A percentile compares a stretch with the other conserved stretches of the same genome.
Conservation (phyloP, 2,329 filamentous ascomycete species). For the Lasiodiplodia sp. region DNA sequence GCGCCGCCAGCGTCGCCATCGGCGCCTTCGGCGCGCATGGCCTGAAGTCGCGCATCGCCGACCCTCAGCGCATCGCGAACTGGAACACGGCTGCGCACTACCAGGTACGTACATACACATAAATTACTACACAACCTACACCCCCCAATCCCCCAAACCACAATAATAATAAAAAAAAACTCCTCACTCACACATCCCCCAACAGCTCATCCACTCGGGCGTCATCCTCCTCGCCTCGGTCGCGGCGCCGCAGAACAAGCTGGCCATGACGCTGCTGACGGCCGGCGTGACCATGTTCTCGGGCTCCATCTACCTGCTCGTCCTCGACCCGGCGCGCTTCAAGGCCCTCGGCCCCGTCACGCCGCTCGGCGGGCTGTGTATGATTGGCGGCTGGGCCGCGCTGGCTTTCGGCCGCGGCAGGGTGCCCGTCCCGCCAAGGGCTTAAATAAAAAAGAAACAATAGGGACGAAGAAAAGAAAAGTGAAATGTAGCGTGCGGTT, state of each 20-base stretch:
- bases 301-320: conserved; percentile 70
- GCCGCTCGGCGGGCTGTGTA: conserved; percentile 67
- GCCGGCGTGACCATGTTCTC: conserved; percentile 73
- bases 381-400: conserved; percentile 70
- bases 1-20: conserved; percentile 66
- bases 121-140: neutral
- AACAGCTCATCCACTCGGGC: conserved; percentile 68
- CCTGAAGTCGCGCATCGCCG: conserved; percentile 66
- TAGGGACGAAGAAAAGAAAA: neutral
- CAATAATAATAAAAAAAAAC: neutral
- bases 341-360: conserved; percentile 69
- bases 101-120: conserved; percentile 55
- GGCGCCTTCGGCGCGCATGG: conserved; percentile 75
- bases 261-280: conserved; percentile 66
- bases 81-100: conserved; percentile 73
- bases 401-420: conserved; percentile 50
- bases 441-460: neutral
- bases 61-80: conserved; percentile 65
- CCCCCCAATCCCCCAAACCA: neutral
- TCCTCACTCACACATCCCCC: neutral
- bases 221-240: conserved; percentile 62
- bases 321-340: conserved; percentile 68
- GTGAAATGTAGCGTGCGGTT: no score
- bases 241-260: conserved; percentile 61
- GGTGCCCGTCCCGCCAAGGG: conserved; percentile 20